Evolutionary conservation across 108 stramenopile species (phyloP), one percentile per base, ranked within the genome.

Genomic region (Conticribra weissflogii): DNA sequence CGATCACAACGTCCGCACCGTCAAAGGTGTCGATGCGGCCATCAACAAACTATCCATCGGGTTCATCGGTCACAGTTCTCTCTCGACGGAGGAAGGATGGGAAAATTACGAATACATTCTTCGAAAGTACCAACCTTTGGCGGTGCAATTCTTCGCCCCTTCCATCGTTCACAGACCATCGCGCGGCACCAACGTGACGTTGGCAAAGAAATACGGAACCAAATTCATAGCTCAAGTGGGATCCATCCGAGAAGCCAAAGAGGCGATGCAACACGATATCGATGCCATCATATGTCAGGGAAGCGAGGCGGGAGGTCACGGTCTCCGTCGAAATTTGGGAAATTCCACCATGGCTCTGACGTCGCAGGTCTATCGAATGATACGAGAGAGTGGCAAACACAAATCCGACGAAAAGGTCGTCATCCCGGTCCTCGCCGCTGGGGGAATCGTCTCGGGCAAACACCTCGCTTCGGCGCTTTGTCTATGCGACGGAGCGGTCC

Each of bases 231-330:
- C 82, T 15, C 91, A 92, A 68, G 88, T 90, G 14, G 87, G 91
- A 34, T 83, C 76, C 30, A 68, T 84, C 2, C 32, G 56, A 18
- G 85, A 93, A 31, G 92, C 82, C 0, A 51, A 73, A 59, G 78
- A 79, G 16, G 89, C 88, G 24, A 49, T 89, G 9, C 58, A 65
- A 15, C 73, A 63, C 31, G 84, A 88, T 12, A 88, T 83, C 4
- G 85, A 93, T 81, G 81, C 78, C 41, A 74, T 93, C 24, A 76
- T 90, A 58, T 88, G 88, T 36, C 92, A 90, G 59, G 92, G 92
- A 28, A 65, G 69, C 8, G 92, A 93, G 54, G 89, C 89, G 0
- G 92, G 92, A 45, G 92, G 92, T 5, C 89, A 93, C 77, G 89
- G 92, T 0, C 60, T 89, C 1, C 72, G 88, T 27, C 82, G 87